These are phyloP conservation scores for Fonsecaea erecta DNA, from an alignment of 2,329 filamentous ascomycete species.

Conservation along the genomic window DNA sequence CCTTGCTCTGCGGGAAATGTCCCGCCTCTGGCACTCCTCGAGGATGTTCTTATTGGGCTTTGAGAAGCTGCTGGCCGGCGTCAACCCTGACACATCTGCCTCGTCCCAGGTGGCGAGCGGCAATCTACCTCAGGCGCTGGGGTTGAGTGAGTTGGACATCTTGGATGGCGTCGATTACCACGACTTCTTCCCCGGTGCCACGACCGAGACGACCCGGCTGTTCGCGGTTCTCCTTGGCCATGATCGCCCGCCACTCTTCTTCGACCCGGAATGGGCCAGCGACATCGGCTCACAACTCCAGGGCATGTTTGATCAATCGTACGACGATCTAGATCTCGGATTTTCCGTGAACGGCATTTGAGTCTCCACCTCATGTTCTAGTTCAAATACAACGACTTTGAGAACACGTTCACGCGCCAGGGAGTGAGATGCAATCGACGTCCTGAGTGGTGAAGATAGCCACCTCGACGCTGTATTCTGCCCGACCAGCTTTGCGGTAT, in stretches of 20 bases:
- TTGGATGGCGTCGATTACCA: constrained; percentile 42
- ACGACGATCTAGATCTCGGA: not conserved
- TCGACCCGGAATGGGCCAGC: not conserved
- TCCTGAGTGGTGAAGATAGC: no score
- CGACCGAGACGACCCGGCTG: constrained; percentile 38
- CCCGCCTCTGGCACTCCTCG: constrained; percentile 46
- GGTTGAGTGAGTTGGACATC: not conserved
- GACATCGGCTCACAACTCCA: not conserved
- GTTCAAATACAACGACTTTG: not conserved
- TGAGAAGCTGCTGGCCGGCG: constrained; percentile 20
- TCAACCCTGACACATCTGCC: not conserved
- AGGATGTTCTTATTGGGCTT: constrained; percentile 45
- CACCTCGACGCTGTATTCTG: no score
- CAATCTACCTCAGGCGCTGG: not conserved
- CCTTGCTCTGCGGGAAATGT: constrained; percentile 43
- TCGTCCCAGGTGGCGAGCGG: not conserved
- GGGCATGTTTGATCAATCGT: not conserved
- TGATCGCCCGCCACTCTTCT: not conserved
- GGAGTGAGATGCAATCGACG: no score
- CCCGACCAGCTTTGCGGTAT: no score
- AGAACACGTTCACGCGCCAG: not conserved
- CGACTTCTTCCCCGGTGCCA: constrained; percentile 45
- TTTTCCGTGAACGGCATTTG: not conserved
- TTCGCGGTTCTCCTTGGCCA: constrained; percentile 1
- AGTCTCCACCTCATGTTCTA: not conserved